Evolutionary conservation across 1,284 basidiomycete genomes (phyloP).

Genomic region (Apiotrichum porosum): DNA sequence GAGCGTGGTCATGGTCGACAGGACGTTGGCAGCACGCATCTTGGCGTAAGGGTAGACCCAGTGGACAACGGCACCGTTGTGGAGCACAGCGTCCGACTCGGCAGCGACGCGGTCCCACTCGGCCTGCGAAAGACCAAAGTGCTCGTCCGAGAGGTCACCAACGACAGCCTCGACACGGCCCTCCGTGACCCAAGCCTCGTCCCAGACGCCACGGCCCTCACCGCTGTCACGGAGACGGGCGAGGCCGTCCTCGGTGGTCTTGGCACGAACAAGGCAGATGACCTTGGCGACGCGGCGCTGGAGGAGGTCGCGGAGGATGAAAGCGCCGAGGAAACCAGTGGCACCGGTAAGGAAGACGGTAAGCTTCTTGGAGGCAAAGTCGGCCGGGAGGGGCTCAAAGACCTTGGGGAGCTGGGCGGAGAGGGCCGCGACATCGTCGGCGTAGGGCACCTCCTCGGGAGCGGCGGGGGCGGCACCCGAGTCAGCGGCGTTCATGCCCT

Average conservation of each 20-base stretch:
- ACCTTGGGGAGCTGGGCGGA: conserved; percentile 57
- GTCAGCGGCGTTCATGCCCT: conserved; percentile 70
- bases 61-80: conserved; percentile 97
- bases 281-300: conserved; percentile 71
- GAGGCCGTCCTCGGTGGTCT: conserved; percentile 61
- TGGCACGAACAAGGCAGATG: conserved; percentile 81
- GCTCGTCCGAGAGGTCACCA: conserved; percentile 77
- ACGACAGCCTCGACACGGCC: conserved; percentile 73
- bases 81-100: conserved; percentile 80
- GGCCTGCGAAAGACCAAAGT: conserved; percentile 66
- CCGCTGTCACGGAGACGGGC: conserved; percentile 69
- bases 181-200: conserved; percentile 72
- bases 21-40: conserved; percentile 83
- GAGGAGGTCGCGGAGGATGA: conserved; percentile 80
- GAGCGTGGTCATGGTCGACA: conserved; percentile 78
- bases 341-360: conserved; percentile 94
- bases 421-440: conserved; percentile 69
- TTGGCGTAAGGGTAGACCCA: conserved; percentile 99
- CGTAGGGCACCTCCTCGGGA: conserved; percentile 55
- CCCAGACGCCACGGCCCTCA: conserved; percentile 86
- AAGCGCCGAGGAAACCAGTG: conserved; percentile 95
- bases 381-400: conserved; percentile 57
- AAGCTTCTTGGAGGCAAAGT: conserved; percentile 57
- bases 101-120: conserved; percentile 66
- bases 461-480: neutral